phyloP scores from a whole-genome alignment of 2,329 filamentous ascomycete genomes.

The Alternaria gansuensis region DNA sequence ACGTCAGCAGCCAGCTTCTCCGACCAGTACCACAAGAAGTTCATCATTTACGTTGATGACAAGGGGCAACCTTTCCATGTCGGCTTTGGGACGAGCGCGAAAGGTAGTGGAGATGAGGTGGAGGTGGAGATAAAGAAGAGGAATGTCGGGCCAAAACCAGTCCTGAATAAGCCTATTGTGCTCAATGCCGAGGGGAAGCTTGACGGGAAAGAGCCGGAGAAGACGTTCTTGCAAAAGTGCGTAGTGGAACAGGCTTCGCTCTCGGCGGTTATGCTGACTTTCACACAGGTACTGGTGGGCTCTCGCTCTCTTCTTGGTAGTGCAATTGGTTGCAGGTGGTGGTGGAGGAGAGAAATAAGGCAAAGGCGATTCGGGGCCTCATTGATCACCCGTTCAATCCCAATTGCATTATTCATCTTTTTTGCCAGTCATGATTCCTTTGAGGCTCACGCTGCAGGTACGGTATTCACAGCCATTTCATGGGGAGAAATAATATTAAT shows the following conservation, averaged over 20 bases:
- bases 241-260: slow-evolving; percentile 25
- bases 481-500: neutral
- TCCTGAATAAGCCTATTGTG: slow-evolving; percentile 63
- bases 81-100: slow-evolving; percentile 53
- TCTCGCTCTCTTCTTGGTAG: slow-evolving; percentile 57
- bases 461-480: neutral
- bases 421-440: neutral
- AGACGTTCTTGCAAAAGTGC: slow-evolving; percentile 62
- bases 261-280: slow-evolving; percentile 23
- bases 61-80: slow-evolving; percentile 57
- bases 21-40: slow-evolving; percentile 54
- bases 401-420: neutral
- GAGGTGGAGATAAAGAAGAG: slow-evolving; percentile 55
- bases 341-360: slow-evolving; percentile 48
- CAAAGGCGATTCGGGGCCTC: neutral
- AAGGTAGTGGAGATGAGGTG: slow-evolving; percentile 49
- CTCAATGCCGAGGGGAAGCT: slow-evolving; percentile 66
- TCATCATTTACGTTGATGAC: slow-evolving; percentile 56
- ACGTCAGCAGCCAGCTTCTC: slow-evolving; percentile 57
- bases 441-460: neutral
- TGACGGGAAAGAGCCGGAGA: slow-evolving; percentile 57
- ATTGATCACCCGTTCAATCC: slow-evolving; percentile 1
- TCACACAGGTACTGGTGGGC: slow-evolving; percentile 61
- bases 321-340: slow-evolving; percentile 57
- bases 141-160: slow-evolving; percentile 53